phyloP scores from a whole-genome alignment of 768 basidiomycete genomes.

The Sistotremastrum niveocremeum region DNA sequence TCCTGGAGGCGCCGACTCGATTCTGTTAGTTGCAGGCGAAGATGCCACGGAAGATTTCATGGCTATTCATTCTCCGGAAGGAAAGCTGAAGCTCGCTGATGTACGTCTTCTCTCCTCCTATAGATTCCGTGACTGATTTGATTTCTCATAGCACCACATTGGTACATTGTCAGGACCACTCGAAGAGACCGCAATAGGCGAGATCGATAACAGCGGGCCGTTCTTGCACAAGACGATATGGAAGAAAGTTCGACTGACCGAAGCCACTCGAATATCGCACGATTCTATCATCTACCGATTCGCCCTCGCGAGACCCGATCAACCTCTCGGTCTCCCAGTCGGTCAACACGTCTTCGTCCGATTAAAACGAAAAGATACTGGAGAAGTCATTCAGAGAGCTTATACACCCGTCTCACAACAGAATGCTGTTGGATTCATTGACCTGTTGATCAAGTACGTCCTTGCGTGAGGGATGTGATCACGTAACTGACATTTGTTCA shows the following conservation, averaged over 20 bases:
- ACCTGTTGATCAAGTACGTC: constrained; percentile 38
- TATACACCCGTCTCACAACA: constrained; percentile 44
- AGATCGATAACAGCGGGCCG: constrained; percentile 5
- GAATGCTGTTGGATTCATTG: constrained; percentile 31
- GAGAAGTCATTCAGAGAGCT: constrained; percentile 39
- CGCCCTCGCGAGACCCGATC: constrained; percentile 24
- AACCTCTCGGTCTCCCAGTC: constrained; percentile 38
- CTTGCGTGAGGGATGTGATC: neutral
- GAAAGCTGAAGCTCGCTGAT: constrained; percentile 29
- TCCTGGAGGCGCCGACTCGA: constrained; percentile 45
- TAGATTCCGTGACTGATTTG: constrained; percentile 3
- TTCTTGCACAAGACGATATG: constrained; percentile 36
- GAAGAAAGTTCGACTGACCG: constrained; percentile 30
- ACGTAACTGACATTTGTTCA: constrained; percentile 9
- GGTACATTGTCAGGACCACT: constrained; percentile 26
- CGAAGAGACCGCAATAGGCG: neutral
- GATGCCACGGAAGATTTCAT: constrained; percentile 54
- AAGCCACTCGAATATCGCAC: constrained; percentile 28
- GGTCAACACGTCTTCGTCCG: constrained; percentile 49
- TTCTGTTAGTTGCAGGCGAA: constrained; percentile 39
- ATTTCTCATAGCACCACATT: constrained; percentile 30
- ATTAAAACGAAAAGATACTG: constrained; percentile 24
- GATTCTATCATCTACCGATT: constrained; percentile 40
- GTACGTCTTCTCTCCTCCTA: constrained; percentile 9
- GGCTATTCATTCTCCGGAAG: constrained; percentile 45